Evolutionary conservation across 2,329 filamentous ascomycete species (phyloP).

Genomic region (Fusarium avenaceum): DNA sequence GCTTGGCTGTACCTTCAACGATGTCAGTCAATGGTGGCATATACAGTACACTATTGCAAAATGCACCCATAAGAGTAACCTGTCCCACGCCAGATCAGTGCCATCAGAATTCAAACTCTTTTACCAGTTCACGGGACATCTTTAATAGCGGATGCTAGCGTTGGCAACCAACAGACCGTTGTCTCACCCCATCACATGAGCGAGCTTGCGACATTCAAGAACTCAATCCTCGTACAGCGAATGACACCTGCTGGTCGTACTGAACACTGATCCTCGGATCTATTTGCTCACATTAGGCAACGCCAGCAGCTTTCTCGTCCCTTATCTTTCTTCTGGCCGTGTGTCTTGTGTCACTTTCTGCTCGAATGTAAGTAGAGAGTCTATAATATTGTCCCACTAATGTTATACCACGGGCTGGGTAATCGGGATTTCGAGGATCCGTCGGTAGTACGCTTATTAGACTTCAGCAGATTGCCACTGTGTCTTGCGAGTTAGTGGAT

Average conservation of each 20-base stretch:
- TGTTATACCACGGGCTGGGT: too few species aligned
- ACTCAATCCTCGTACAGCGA: not conserved
- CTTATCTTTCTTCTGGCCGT: too few species aligned
- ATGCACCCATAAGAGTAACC: not conserved
- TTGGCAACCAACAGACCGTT: slow-evolving; percentile 1
- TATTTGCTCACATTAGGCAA: not conserved
- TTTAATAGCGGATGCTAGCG: not conserved
- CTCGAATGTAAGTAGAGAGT: not conserved
- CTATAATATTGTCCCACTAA: slow-evolving; percentile 4
- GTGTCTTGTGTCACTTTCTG: slow-evolving; percentile 1
- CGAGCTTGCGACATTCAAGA: not conserved
- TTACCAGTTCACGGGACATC: slow-evolving; percentile 12
- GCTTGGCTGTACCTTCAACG: slow-evolving; percentile 2
- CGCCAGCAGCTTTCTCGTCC: not conserved
- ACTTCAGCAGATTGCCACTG: slow-evolving; percentile 8
- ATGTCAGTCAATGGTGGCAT: not conserved
- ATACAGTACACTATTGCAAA: not conserved
- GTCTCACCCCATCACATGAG: slow-evolving; percentile 1
- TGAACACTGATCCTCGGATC: too few species aligned
- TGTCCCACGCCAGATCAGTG: not conserved
- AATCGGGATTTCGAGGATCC: slow-evolving; percentile 2
- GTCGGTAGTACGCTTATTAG: slow-evolving; percentile 8
- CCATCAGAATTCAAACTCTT: slow-evolving; percentile 3
- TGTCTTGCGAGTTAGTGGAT: not conserved
- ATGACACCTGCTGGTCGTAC: not conserved